Evolutionary conservation across 371 early-diverging fungal species (phyloP).

Genomic region (Mucor sp.): DNA sequence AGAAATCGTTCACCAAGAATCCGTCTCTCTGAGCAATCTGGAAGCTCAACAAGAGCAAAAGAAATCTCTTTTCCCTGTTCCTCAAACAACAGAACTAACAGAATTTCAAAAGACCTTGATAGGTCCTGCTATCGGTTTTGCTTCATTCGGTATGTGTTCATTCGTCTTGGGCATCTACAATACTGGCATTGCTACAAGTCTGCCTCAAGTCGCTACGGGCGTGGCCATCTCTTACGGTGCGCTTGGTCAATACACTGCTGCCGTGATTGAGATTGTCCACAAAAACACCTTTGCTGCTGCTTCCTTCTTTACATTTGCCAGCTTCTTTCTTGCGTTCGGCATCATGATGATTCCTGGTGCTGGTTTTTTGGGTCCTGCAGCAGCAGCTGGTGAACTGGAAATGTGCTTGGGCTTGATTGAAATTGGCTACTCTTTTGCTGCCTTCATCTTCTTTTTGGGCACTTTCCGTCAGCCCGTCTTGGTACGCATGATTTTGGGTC

Average conservation of each 20-base stretch:
- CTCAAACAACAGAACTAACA: slow-evolving; percentile 10
- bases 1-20: slow-evolving; percentile 14
- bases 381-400: slow-evolving; percentile 19
- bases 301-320: slow-evolving; percentile 28
- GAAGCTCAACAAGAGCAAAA: neutral
- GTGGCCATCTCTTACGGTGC: slow-evolving; percentile 28
- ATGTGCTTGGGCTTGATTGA: slow-evolving; percentile 22
- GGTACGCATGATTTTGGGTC: slow-evolving; percentile 26
- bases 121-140: slow-evolving; percentile 31
- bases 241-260: slow-evolving; percentile 31
- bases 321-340: slow-evolving; percentile 42
- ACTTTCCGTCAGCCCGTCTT: slow-evolving; percentile 30
- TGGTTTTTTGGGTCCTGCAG: slow-evolving; percentile 24
- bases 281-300: slow-evolving; percentile 32
- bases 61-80: neutral
- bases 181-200: slow-evolving; percentile 21
- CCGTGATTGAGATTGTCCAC: slow-evolving; percentile 24
- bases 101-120: slow-evolving; percentile 19
- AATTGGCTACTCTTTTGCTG: slow-evolving; percentile 26
- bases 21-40: neutral
- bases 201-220: slow-evolving; percentile 35
- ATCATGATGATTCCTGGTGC: slow-evolving; percentile 29
- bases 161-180: slow-evolving; percentile 35
- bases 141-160: slow-evolving; percentile 31
- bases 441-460: slow-evolving; percentile 36